A percentile compares a stretch with the other conserved stretches of the same genome.
Conservation (phyloP, 768 basidiomycete genomes). For the Leccinum obscurum region DNA sequence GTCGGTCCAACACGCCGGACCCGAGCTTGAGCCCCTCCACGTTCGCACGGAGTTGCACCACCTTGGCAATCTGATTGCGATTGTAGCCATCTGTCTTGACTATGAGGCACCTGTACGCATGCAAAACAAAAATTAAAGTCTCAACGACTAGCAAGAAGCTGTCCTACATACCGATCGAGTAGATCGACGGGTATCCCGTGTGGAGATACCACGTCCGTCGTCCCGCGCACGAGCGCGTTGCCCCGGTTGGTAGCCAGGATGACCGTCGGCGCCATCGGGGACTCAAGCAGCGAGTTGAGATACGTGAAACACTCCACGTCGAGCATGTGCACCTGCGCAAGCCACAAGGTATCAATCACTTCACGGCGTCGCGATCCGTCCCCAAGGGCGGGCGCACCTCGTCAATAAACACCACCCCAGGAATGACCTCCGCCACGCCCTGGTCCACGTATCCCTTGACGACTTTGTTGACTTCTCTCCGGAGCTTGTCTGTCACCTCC, state of each 20-base stretch:
- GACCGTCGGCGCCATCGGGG: slow-evolving; percentile 96
- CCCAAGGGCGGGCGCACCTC: slow-evolving; percentile 63
- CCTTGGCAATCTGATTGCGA: slow-evolving; percentile 81
- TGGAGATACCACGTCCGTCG: slow-evolving; percentile 85
- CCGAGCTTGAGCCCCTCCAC: slow-evolving; percentile 83
- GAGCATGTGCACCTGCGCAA: slow-evolving; percentile 91
- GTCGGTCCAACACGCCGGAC: slow-evolving; percentile 70
- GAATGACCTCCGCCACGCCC: slow-evolving; percentile 96
- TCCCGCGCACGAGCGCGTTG: slow-evolving; percentile 88
- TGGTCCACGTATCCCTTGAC: slow-evolving; percentile 98
- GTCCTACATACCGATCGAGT: slow-evolving; percentile 72
- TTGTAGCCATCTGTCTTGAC: slow-evolving; percentile 88
- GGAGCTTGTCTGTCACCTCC: slow-evolving; percentile 95
- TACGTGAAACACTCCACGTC: slow-evolving; percentile 99
- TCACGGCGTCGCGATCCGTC: neutral
- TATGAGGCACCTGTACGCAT: slow-evolving; percentile 73
- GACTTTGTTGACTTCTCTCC: slow-evolving; percentile 95
- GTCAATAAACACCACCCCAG: slow-evolving; percentile 97
- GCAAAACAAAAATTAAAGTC: neutral
- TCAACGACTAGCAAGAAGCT: neutral
- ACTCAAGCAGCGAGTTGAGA: slow-evolving; percentile 93
- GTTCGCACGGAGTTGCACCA: slow-evolving; percentile 82
- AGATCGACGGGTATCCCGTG: slow-evolving; percentile 95
- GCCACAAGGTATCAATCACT: neutral
- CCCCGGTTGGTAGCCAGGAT: slow-evolving; percentile 97